Conservation (phyloP, 257 asterid genomes). For the Eucommia ulmoides region DNA sequence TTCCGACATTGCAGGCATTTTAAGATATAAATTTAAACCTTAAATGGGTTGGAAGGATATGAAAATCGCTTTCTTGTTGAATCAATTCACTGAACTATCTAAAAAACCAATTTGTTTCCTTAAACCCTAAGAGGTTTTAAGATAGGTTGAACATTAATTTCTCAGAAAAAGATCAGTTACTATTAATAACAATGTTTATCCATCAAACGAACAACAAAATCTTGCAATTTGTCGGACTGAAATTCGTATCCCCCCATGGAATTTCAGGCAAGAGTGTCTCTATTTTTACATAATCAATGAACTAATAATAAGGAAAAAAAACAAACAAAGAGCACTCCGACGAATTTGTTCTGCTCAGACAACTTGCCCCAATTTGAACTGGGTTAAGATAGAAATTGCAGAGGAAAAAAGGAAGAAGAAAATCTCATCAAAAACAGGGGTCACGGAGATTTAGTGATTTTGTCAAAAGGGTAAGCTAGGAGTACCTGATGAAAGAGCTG, state of each 20-base stretch:
- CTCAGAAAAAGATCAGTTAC: conserved; percentile 9
- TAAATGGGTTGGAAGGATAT: background rate
- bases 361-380: too few species aligned
- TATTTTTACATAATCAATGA: too few species aligned
- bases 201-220: conserved; percentile 12
- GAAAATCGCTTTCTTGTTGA: background rate
- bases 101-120: background rate
- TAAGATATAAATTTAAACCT: background rate
- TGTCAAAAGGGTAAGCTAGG: too few species aligned
- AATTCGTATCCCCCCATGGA: conserved; percentile 2
- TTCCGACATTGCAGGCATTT: conserved; percentile 36
- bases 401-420: too few species aligned
- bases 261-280: too few species aligned
- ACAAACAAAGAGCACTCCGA: too few species aligned
- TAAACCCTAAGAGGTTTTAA: conserved; percentile 1
- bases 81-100: background rate
- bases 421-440: too few species aligned
- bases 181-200: conserved; percentile 11
- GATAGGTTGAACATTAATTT: conserved; percentile 1
- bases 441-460: too few species aligned
- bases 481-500: too few species aligned
- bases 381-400: too few species aligned
- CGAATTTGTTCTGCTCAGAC: too few species aligned
- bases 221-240: conserved; percentile 2
- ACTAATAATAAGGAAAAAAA: too few species aligned